A percentile compares a stretch with the other conserved stretches of the same genome.
phyloP scores from a whole-genome alignment of 768 basidiomycete genomes.

The Mycena kentingensis region DNA sequence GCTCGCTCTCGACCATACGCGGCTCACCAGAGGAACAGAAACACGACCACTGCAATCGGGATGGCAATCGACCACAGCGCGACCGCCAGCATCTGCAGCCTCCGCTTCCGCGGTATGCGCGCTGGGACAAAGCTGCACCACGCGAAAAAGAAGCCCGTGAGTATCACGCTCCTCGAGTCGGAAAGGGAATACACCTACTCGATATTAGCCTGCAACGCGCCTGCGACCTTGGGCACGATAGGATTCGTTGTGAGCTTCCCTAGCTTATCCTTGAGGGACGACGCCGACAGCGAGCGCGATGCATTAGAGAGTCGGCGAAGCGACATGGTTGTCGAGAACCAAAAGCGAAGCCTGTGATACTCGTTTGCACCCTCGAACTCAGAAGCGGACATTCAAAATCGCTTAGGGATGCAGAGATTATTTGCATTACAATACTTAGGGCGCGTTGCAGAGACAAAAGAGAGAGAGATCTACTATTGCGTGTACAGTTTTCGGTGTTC shows the following conservation, averaged over 20 bases:
- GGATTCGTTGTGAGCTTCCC: slow-evolving; percentile 63
- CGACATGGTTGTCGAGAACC: slow-evolving; percentile 23
- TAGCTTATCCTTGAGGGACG: slow-evolving; percentile 61
- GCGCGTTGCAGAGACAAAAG: neutral
- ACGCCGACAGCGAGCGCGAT: slow-evolving; percentile 58
- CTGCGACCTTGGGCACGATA: slow-evolving; percentile 54
- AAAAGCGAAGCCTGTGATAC: neutral
- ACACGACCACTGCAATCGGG: slow-evolving; percentile 62
- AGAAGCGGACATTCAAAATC: neutral
- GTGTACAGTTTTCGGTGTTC: slow-evolving; percentile 25
- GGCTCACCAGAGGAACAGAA: slow-evolving; percentile 80
- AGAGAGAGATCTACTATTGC: slow-evolving; percentile 14
- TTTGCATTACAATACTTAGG: neutral
- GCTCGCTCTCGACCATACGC: neutral
- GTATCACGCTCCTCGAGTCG: neutral
- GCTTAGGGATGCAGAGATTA: neutral
- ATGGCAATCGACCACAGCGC: slow-evolving; percentile 87
- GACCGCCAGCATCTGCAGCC: slow-evolving; percentile 88
- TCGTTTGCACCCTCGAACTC: neutral
- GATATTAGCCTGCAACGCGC: slow-evolving; percentile 68
- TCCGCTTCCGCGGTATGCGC: slow-evolving; percentile 79
- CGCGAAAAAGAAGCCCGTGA: no score
- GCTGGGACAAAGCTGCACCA: slow-evolving; percentile 76
- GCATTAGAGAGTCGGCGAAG: slow-evolving; percentile 36
- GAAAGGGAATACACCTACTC: slow-evolving; percentile 50